Conservation (phyloP, 306 rosid species). For the Cajanus cajan region DNA sequence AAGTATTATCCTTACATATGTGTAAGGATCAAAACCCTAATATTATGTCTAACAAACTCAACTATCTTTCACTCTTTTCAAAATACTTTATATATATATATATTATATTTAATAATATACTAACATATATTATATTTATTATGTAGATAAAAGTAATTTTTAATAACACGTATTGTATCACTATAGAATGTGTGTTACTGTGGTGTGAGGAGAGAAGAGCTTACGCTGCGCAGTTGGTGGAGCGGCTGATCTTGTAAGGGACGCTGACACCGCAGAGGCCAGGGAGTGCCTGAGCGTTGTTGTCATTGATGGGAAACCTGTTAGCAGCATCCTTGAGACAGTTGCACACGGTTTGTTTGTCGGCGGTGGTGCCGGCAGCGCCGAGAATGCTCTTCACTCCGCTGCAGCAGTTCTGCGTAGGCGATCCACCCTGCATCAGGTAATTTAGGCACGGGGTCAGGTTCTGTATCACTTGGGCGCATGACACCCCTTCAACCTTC, state of each 20-base stretch:
- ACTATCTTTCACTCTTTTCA: too few relatives aligned
- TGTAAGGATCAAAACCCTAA: too few relatives aligned
- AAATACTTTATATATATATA: too few relatives aligned
- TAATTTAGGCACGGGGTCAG: not conserved
- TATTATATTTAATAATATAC: too few relatives aligned
- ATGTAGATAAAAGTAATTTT: too few relatives aligned
- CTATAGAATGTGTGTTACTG: too few relatives aligned
- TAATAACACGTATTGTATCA: too few relatives aligned
- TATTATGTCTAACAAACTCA: too few relatives aligned
- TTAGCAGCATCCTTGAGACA: constrained; percentile 42
- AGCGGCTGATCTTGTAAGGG: constrained; percentile 50
- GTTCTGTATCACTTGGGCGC: not conserved
- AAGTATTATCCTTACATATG: too few relatives aligned
- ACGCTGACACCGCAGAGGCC: constrained; percentile 31
- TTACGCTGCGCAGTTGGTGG: constrained; percentile 42
- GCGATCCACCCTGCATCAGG: not conserved
- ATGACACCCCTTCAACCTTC: constrained; percentile 32
- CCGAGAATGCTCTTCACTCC: constrained; percentile 16
- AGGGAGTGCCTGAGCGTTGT: constrained; percentile 36
- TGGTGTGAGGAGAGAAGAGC: too few relatives aligned
- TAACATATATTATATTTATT: too few relatives aligned
- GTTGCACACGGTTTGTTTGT: constrained; percentile 31
- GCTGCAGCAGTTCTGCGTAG: constrained; percentile 17
- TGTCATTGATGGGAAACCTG: not conserved
- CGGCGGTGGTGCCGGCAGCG: constrained; percentile 18